Evolutionary conservation across 306 rosid species (phyloP).

Genomic region (Corylus americana): DNA sequence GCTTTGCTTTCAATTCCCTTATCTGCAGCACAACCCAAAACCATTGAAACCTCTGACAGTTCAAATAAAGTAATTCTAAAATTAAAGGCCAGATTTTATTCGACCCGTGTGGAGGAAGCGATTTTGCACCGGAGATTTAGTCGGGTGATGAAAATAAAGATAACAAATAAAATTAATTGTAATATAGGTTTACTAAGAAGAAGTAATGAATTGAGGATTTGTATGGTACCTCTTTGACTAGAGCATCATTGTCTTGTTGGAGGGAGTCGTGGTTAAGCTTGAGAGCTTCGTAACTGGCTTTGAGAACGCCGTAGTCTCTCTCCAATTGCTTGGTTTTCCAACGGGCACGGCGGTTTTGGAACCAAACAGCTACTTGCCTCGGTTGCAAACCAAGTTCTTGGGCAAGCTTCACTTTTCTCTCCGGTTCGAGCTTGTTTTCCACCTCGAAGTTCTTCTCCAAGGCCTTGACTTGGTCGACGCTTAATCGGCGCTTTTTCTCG

Average conservation of each 20-base stretch:
- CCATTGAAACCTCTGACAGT: not conserved
- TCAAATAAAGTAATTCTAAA: no score
- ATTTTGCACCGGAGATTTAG: no score
- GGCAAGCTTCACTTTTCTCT: conserved; percentile 80
- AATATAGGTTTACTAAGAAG: not conserved
- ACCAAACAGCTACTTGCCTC: conserved; percentile 95
- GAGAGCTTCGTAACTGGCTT: conserved; percentile 64
- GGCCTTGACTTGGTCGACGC: conserved; percentile 89
- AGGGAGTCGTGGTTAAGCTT: conserved; percentile 54
- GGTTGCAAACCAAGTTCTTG: conserved; percentile 93
- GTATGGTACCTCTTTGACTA: conserved; percentile 61
- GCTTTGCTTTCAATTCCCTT: conserved; percentile 69
- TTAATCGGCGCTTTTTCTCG: conserved; percentile 82
- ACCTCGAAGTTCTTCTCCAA: conserved; percentile 95
- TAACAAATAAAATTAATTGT: no score
- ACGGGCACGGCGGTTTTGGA: conserved; percentile 97
- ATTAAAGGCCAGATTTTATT: no score
- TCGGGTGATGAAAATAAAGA: no score
- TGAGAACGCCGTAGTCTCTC: conserved; percentile 81
- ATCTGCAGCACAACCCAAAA: conserved; percentile 44
- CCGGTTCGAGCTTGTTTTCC: conserved; percentile 96
- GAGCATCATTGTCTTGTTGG: conserved; percentile 68
- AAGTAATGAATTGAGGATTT: not conserved
- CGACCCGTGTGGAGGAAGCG: no score
- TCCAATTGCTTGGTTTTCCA: conserved; percentile 97